Evolutionary conservation across 176 grass and related monocot species (phyloP).

Genomic region (Microstegium vimineum): DNA sequence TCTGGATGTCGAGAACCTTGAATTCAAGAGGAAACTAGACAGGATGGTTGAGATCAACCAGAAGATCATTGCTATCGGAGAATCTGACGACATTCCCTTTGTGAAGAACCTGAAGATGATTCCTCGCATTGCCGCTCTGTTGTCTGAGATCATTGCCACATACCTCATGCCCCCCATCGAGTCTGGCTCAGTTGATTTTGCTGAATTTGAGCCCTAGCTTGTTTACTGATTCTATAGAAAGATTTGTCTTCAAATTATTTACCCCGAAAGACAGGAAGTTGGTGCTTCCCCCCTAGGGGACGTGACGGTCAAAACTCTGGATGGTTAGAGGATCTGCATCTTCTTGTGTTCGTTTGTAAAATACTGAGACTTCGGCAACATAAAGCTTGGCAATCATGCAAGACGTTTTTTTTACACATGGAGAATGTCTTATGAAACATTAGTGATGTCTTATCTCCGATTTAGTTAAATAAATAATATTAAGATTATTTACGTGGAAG

Average conservation of each 20-base stretch:
- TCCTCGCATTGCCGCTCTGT: conserved; percentile 66
- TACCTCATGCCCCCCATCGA: conserved; percentile 95
- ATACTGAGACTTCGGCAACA: conserved; percentile 18
- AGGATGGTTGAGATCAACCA: conserved; percentile 79
- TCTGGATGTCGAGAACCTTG: conserved; percentile 84
- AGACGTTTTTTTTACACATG: too few relatives aligned
- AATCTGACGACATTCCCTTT: conserved; percentile 48
- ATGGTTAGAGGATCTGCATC: conserved; percentile 33
- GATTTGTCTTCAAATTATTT: conserved; percentile 10
- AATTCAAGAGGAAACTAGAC: conserved; percentile 96
- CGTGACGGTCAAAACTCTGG: conserved; percentile 20
- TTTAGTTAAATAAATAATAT: too few relatives aligned
- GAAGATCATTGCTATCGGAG: conserved; percentile 50
- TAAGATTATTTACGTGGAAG: too few relatives aligned
- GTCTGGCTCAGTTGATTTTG: conserved; percentile 87
- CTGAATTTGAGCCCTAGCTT: conserved; percentile 86
- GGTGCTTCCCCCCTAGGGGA: conserved; percentile 5
- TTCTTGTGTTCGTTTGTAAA: conserved; percentile 40
- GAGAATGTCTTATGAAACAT: too few relatives aligned
- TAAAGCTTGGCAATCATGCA: conserved; percentile 17
- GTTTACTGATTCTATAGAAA: conserved; percentile 67
- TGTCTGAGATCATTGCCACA: conserved; percentile 71
- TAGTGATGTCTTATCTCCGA: too few relatives aligned
- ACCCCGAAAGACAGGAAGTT: conserved; percentile 10
- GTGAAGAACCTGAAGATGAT: conserved; percentile 91